Evolutionary conservation across 1,139 yeast genomes (phyloP).

Genomic region (Nakaseomyces bracarensis): DNA sequence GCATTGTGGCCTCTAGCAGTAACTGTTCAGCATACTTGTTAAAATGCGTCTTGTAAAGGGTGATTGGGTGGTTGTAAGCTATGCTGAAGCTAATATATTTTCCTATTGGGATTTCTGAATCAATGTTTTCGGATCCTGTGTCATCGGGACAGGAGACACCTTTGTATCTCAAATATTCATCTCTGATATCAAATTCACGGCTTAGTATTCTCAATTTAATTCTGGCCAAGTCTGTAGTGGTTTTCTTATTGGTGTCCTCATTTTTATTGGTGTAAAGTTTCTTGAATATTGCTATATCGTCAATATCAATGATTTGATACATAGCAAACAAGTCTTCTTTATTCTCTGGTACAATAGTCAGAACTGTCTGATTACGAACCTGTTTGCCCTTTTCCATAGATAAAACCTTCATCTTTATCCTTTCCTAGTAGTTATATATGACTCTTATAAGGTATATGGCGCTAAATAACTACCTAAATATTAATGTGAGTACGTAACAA

Average conservation of each 20-base stretch:
- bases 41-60: constrained; percentile 69
- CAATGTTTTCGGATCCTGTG: constrained; percentile 31
- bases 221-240: constrained; percentile 23
- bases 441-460: not conserved
- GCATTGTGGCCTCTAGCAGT: constrained; percentile 60
- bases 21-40: constrained; percentile 63
- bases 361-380: constrained; percentile 15
- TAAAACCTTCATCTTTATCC: constrained; percentile 4
- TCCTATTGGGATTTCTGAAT: constrained; percentile 65
- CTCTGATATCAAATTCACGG: constrained; percentile 71
- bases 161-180: constrained; percentile 66
- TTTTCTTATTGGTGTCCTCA: constrained; percentile 26
- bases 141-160: constrained; percentile 74
- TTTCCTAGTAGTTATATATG: not conserved
- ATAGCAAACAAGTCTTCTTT: constrained; percentile 87
- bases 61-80: constrained; percentile 60
- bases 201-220: constrained; percentile 48
- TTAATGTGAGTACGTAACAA: too few relatives aligned
- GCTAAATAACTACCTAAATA: not conserved
- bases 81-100: constrained; percentile 84
- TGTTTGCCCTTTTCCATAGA: not conserved
- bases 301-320: constrained; percentile 68
- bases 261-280: constrained; percentile 37
- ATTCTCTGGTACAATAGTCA: constrained; percentile 71
- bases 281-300: constrained; percentile 63